Percentiles rank a stretch among this genome's conserved stretches.
phyloP scores from a whole-genome alignment of 768 basidiomycete species.

The Lactarius deliciosus region DNA sequence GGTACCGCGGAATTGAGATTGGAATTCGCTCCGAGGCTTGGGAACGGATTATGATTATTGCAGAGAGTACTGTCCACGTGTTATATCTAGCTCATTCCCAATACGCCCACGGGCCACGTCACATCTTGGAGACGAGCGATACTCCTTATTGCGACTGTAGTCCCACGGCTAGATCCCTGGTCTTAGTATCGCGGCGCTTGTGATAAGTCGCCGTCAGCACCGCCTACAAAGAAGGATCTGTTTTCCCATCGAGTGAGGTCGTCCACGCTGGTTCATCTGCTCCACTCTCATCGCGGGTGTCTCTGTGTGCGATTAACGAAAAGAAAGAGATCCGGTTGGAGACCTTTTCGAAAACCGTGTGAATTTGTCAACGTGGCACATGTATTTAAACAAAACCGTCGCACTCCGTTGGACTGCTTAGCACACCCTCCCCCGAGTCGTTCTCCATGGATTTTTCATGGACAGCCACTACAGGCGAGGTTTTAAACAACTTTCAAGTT shows the following conservation, averaged over 20 bases:
- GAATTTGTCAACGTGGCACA: not conserved
- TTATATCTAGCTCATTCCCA: constrained; percentile 2
- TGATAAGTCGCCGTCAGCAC: not conserved
- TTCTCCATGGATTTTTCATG: constrained; percentile 21
- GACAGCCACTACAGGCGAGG: constrained; percentile 11
- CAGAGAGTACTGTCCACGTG: constrained; percentile 11
- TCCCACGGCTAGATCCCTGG: constrained; percentile 16
- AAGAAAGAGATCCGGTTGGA: too few species aligned
- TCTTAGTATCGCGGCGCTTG: not conserved
- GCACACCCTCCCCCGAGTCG: not conserved
- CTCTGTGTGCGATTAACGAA: not conserved
- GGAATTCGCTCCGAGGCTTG: not conserved
- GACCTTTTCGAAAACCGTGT: not conserved
- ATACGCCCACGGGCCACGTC: constrained; percentile 5
- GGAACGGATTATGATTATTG: constrained; percentile 5
- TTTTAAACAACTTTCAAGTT: constrained; percentile 15
- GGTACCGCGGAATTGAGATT: not conserved
- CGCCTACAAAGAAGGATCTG: not conserved
- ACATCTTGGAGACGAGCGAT: constrained; percentile 4
- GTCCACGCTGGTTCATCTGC: not conserved
- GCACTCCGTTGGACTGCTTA: not conserved
- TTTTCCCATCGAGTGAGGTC: not conserved
- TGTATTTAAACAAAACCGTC: not conserved
- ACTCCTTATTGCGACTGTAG: constrained; percentile 21
- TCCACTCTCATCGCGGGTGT: not conserved